phyloP scores from a whole-genome alignment of 2,329 filamentous ascomycete species.

The Fusarium acutatum region DNA sequence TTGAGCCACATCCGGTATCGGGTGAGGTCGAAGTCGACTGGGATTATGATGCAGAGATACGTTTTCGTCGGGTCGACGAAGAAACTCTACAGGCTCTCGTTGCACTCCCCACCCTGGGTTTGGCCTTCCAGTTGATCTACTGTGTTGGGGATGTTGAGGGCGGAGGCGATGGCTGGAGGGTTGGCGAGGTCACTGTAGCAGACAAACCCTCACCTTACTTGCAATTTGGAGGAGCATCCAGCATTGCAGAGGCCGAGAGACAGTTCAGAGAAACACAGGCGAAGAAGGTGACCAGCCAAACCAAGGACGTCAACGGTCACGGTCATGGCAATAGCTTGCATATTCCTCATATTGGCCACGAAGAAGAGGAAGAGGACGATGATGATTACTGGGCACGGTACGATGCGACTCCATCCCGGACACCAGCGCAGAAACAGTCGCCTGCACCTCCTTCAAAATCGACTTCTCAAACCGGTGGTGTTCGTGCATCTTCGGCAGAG shows the following conservation, averaged over 20 bases:
- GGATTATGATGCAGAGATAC: constrained; percentile 68
- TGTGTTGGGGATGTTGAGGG: constrained; percentile 71
- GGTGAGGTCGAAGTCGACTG: constrained; percentile 81
- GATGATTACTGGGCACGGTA: constrained; percentile 85
- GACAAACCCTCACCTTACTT: constrained; percentile 67
- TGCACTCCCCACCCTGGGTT: constrained; percentile 66
- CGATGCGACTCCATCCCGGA: constrained; percentile 73
- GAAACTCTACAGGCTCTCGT: constrained; percentile 79
- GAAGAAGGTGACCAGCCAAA: constrained; percentile 30
- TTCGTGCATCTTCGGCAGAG: constrained; percentile 58
- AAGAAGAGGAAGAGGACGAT: constrained; percentile 72
- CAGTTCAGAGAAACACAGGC: constrained; percentile 53
- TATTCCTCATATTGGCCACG: constrained; percentile 17
- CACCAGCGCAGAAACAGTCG: constrained; percentile 68
- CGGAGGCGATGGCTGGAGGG: constrained; percentile 71
- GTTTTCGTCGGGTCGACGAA: constrained; percentile 74
- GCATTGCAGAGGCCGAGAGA: constrained; percentile 68
- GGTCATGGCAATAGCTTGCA: constrained; percentile 20
- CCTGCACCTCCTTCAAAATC: constrained; percentile 61
- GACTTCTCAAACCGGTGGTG: constrained; percentile 36
- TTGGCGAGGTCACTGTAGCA: constrained; percentile 72
- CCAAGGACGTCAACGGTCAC: constrained; percentile 18
- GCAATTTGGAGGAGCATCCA: constrained; percentile 59
- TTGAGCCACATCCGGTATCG: constrained; percentile 84
- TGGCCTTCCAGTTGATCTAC: constrained; percentile 75